Evolutionary conservation across 2,329 filamentous ascomycete species (phyloP).

Genomic region (Aspergillus phoenicis): DNA sequence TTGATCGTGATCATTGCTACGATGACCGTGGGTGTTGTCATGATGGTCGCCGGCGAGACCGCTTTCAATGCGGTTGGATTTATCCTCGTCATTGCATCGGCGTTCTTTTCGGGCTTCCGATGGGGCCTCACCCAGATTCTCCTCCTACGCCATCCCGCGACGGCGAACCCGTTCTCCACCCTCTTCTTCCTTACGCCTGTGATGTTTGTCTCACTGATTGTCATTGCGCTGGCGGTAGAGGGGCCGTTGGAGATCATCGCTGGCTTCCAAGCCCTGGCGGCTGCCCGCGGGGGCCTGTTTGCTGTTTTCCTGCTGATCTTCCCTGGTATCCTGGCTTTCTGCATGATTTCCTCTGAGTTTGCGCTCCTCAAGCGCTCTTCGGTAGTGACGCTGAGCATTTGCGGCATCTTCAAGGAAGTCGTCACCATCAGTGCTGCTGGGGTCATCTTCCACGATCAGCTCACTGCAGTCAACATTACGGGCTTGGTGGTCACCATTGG

Average conservation of each 20-base stretch:
- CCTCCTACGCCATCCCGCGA: slow-evolving; percentile 88
- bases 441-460: slow-evolving; percentile 81
- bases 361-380: slow-evolving; percentile 91
- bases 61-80: slow-evolving; percentile 87
- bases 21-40: slow-evolving; percentile 91
- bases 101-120: slow-evolving; percentile 93
- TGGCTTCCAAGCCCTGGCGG: slow-evolving; percentile 65
- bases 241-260: slow-evolving; percentile 69
- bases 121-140: slow-evolving; percentile 99
- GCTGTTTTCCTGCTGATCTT: slow-evolving; percentile 79
- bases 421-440: slow-evolving; percentile 90
- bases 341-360: slow-evolving; percentile 96
- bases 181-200: slow-evolving; percentile 97
- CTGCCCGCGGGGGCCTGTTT: slow-evolving; percentile 67
- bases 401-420: slow-evolving; percentile 98
- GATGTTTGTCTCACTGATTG: slow-evolving; percentile 84
- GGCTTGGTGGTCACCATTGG: slow-evolving; percentile 85
- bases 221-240: slow-evolving; percentile 84
- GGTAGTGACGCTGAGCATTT: slow-evolving; percentile 93
- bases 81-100: slow-evolving; percentile 85
- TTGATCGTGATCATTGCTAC: slow-evolving; percentile 83
- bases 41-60: slow-evolving; percentile 97
- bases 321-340: slow-evolving; percentile 86
- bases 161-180: slow-evolving; percentile 92
- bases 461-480: slow-evolving; percentile 84